Conservation (phyloP, 2,329 filamentous ascomycete species). For the Penicillium glabrum region DNA sequence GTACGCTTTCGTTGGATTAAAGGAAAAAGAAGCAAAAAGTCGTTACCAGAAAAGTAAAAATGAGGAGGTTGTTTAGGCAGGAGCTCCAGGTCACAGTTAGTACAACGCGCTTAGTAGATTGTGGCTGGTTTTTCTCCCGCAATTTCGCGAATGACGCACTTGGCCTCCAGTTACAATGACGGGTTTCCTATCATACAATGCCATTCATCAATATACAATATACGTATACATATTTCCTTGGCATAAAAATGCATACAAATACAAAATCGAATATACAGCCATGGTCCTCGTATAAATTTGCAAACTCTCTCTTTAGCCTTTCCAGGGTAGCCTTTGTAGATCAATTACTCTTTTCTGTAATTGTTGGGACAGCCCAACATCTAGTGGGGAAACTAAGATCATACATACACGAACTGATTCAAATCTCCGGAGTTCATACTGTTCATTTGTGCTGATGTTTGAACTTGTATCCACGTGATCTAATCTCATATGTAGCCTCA, state of each 20-base stretch:
- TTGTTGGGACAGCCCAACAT: constrained; percentile 31
- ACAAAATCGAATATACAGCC: not conserved
- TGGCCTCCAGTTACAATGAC: not conserved
- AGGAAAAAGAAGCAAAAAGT: not conserved
- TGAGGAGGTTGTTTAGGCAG: not conserved
- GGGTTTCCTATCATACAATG: not conserved
- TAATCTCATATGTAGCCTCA: not conserved
- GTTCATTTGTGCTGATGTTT: not conserved
- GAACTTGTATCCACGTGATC: not conserved
- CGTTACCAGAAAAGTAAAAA: not conserved
- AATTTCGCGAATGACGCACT: not conserved
- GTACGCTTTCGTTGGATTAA: not conserved
- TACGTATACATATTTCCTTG: too few relatives aligned
- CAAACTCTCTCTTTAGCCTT: too few relatives aligned
- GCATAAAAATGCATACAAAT: too few relatives aligned
- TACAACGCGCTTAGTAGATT: not conserved
- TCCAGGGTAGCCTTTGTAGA: constrained; percentile 5
- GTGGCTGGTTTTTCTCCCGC: not conserved
- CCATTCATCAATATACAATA: not conserved
- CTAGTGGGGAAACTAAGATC: not conserved
- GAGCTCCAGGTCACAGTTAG: not conserved
- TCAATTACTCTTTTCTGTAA: constrained; percentile 19
- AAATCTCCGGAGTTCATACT: not conserved
- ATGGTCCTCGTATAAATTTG: not conserved
- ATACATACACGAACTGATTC: not conserved